These are phyloP conservation scores for Adenanthera pavonina DNA, from an alignment of 306 rosid species.

Conservation along the genomic window DNA sequence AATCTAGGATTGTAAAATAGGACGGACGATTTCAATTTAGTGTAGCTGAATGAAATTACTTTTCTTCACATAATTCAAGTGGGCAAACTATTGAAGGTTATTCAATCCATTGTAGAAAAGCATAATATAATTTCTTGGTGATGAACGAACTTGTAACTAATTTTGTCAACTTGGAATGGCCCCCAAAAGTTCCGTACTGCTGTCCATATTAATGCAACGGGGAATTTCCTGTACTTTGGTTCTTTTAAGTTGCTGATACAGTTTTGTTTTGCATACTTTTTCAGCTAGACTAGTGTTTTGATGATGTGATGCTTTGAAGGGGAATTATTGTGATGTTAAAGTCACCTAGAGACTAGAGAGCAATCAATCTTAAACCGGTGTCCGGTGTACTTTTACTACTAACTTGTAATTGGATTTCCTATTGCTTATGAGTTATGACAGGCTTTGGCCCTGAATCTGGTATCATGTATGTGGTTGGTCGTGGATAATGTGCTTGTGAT, in stretches of 20 bases:
- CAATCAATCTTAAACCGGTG: not conserved
- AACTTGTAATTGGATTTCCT: not conserved
- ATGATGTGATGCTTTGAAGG: not conserved
- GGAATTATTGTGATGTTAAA: not conserved
- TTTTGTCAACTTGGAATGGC: not conserved
- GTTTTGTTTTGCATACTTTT: not conserved
- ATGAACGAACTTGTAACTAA: not conserved
- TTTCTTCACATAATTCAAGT: not conserved
- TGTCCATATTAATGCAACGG: not conserved
- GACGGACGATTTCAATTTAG: conserved; percentile 28
- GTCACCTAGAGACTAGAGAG: not conserved
- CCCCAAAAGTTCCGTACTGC: conserved; percentile 16
- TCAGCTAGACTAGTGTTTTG: not conserved
- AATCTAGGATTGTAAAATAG: not conserved
- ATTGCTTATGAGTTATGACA: not conserved
- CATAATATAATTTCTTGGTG: not conserved
- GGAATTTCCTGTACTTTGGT: conserved; percentile 28
- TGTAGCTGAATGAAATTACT: not conserved
- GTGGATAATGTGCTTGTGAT: too few species aligned
- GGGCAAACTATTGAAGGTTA: not conserved
- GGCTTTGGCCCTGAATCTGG: too few species aligned
- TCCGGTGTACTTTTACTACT: not conserved
- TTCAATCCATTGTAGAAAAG: not conserved
- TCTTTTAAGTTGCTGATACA: not conserved
- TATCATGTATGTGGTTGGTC: not conserved